These are phyloP conservation scores for Haematococcus lacustris DNA, from an alignment of 139 green algal species.

Conservation along the genomic window DNA sequence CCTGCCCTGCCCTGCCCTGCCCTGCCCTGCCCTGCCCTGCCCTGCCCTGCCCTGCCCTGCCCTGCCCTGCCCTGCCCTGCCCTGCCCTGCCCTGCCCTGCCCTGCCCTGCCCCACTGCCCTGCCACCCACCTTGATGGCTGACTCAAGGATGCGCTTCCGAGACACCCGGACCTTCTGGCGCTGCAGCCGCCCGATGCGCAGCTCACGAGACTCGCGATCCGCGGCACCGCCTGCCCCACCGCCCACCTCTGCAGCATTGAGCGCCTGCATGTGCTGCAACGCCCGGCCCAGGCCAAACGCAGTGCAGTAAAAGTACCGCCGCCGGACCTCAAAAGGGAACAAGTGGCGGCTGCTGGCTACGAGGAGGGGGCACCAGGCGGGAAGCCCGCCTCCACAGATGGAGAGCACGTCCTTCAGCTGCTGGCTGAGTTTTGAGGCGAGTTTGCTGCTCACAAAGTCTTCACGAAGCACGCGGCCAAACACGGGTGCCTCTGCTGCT, in stretches of 20 bases:
- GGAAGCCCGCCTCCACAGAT: constrained; percentile 82
- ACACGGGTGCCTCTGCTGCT: constrained; percentile 4
- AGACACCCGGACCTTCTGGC: constrained; percentile 61
- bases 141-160: constrained; percentile 81
- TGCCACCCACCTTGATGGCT: constrained; percentile 73
- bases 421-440: constrained; percentile 79
- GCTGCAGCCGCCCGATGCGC: constrained; percentile 73
- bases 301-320: constrained; percentile 84
- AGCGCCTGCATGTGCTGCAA: constrained; percentile 83
- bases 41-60: too few relatives aligned
- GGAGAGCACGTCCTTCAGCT: constrained; percentile 84
- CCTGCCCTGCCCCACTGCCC: too few relatives aligned
- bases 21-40: too few relatives aligned
- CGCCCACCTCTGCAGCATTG: constrained; percentile 49
- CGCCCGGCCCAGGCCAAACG: constrained; percentile 78
- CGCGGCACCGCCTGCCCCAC: constrained; percentile 4
- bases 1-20: too few relatives aligned
- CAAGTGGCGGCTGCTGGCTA: constrained; percentile 47
- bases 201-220: constrained; percentile 41
- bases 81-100: too few relatives aligned
- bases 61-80: too few relatives aligned
- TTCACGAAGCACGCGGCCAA: constrained; percentile 34
- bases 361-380: constrained; percentile 68
- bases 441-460: constrained; percentile 84
- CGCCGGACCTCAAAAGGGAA: constrained; percentile 85